These are phyloP conservation scores for Flueggea neowawraea DNA, from an alignment of 441 rosid species.

Conservation along the genomic window DNA sequence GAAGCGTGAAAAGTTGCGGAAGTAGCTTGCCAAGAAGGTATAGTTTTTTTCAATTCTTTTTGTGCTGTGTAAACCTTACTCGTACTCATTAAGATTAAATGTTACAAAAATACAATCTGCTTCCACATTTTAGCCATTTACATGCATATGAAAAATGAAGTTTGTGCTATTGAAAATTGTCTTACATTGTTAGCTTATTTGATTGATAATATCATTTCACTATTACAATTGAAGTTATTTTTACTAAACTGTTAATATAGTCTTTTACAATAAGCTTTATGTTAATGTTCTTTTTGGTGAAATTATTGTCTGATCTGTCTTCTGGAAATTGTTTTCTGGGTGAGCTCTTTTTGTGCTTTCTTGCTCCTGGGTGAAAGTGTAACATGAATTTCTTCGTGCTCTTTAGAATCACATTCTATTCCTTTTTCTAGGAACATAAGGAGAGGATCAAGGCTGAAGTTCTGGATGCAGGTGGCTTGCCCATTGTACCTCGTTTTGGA, in stretches of 20 bases:
- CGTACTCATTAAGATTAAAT: too few species aligned
- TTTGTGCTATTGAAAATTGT: too few species aligned
- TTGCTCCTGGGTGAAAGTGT: neutral
- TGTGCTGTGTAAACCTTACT: too few species aligned
- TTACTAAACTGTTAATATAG: too few species aligned
- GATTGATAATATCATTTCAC: neutral
- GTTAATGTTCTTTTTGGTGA: too few species aligned
- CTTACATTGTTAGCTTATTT: neutral
- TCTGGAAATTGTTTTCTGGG: too few species aligned
- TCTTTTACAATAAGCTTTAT: too few species aligned
- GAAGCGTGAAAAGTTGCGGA: constrained; percentile 85
- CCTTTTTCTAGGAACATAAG: constrained; percentile 53
- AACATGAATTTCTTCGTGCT: neutral
- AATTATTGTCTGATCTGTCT: too few species aligned
- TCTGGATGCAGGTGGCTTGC: constrained; percentile 45
- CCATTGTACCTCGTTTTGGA: constrained; percentile 37
- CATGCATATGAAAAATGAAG: too few species aligned
- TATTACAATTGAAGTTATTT: neutral
- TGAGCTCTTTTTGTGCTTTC: neutral
- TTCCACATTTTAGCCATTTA: too few species aligned
- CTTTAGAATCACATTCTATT: constrained; percentile 23
- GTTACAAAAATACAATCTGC: too few species aligned
- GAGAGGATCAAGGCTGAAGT: constrained; percentile 79
- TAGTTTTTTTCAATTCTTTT: neutral
- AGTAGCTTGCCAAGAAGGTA: constrained; percentile 78